These are phyloP conservation scores for Marasmius tenuissimus DNA, from an alignment of 1,284 basidiomycete species.

Conservation along the genomic window DNA sequence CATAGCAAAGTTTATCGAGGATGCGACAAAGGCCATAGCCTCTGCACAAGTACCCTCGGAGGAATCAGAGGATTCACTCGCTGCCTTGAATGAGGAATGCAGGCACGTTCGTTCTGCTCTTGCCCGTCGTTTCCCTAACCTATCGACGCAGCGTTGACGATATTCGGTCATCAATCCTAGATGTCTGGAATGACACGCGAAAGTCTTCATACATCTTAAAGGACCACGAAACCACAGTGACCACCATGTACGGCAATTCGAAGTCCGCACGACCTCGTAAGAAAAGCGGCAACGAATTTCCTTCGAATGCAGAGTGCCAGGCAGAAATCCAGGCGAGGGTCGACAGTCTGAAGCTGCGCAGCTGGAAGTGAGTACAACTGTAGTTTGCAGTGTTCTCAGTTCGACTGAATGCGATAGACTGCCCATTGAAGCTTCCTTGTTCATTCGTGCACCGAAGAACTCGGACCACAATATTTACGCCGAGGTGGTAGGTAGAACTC, in stretches of 20 bases:
- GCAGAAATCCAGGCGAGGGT: slow-evolving; percentile 46
- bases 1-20: slow-evolving; percentile 41
- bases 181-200: slow-evolving; percentile 54
- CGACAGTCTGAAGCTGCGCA: slow-evolving; percentile 47
- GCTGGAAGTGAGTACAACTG: slow-evolving; percentile 55
- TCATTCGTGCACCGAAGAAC: slow-evolving; percentile 62
- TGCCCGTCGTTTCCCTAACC: background rate
- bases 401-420: slow-evolving; percentile 37
- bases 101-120: slow-evolving; percentile 28
- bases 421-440: slow-evolving; percentile 50
- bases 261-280: slow-evolving; percentile 30
- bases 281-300: slow-evolving; percentile 45
- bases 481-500: slow-evolving; percentile 36
- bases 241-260: slow-evolving; percentile 45
- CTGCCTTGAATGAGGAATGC: slow-evolving; percentile 39
- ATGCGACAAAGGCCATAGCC: slow-evolving; percentile 12
- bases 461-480: slow-evolving; percentile 64
- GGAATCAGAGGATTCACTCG: slow-evolving; percentile 21
- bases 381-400: background rate
- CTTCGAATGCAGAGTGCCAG: slow-evolving; percentile 36
- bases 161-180: slow-evolving; percentile 43
- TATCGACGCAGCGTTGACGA: slow-evolving; percentile 50
- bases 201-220: slow-evolving; percentile 57
- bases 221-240: slow-evolving; percentile 50
- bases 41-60: background rate